Percentiles rank a stretch among this genome's conserved stretches.
Conservation (phyloP, 805 yeast species). For the Metschnikowia continentalis region DNA sequence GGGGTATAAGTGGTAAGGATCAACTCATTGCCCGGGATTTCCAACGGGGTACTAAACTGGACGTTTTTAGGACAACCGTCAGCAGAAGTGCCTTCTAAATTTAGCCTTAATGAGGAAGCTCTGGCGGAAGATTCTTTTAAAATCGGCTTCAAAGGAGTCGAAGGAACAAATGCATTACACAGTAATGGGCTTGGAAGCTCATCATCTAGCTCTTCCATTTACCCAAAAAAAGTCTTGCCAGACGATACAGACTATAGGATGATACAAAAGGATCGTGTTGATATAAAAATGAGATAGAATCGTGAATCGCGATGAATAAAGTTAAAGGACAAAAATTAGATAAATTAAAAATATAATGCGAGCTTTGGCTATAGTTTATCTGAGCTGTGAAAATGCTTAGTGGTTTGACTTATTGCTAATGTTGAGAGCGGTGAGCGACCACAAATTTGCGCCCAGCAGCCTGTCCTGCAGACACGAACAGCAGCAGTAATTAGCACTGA, state of each 20-base stretch:
- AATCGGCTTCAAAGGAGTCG: not conserved
- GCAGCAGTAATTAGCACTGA: not conserved
- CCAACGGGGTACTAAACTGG: not conserved
- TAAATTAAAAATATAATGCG: not conserved
- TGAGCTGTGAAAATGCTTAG: not conserved
- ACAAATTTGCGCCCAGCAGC: not conserved
- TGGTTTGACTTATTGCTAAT: not conserved
- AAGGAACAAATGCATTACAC: not conserved
- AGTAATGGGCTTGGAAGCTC: not conserved
- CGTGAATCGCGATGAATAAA: no score
- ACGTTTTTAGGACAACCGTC: not conserved
- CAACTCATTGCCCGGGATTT: not conserved
- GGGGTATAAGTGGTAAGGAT: not conserved
- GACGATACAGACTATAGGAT: not conserved
- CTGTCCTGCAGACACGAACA: not conserved
- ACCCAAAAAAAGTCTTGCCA: not conserved
- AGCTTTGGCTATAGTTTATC: not conserved
- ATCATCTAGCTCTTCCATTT: not conserved
- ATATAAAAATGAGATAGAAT: no score
- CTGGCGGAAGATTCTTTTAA: not conserved
- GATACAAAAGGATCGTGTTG: no score
- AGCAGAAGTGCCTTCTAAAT: not conserved
- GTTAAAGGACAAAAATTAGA: no score
- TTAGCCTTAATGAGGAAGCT: not conserved
- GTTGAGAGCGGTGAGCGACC: not conserved